Conservation (phyloP, 352 stramenopile species). For the Phytophthora macrochlamydospora region DNA sequence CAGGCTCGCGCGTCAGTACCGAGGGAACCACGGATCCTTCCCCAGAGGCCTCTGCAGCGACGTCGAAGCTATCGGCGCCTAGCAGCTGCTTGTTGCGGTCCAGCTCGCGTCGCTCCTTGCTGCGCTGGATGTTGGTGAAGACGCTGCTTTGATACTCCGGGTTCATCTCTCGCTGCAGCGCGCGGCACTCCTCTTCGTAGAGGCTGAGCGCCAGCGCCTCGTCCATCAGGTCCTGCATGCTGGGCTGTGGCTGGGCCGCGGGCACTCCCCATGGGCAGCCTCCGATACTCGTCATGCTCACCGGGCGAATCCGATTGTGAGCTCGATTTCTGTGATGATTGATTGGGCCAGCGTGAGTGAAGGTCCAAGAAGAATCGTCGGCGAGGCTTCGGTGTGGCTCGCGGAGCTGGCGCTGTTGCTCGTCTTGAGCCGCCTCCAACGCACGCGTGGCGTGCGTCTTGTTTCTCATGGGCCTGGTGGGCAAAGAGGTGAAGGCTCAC, state of each 20-base stretch:
- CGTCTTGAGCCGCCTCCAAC: too few species aligned
- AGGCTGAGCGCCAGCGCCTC: constrained; percentile 66
- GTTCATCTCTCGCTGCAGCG: constrained; percentile 45
- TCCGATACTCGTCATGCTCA: constrained; percentile 18
- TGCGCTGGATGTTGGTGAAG: constrained; percentile 43
- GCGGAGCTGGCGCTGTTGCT: too few species aligned
- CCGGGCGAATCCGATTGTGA: too few species aligned
- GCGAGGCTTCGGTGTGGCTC: too few species aligned
- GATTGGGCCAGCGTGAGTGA: too few species aligned
- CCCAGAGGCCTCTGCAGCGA: constrained; percentile 13
- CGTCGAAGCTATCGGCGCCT: constrained; percentile 48
- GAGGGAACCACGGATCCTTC: constrained; percentile 14
- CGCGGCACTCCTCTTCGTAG: constrained; percentile 62
- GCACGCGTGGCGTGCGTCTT: too few species aligned
- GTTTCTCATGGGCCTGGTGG: too few species aligned
- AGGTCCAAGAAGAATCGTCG: too few species aligned
- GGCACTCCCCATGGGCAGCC: constrained; percentile 31
- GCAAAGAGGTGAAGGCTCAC: too few species aligned
- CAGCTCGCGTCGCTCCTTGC: constrained; percentile 37
- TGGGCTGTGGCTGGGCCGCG: constrained; percentile 24
- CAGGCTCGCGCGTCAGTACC: constrained; percentile 30
- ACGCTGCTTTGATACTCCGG: constrained; percentile 39
- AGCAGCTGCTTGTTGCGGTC: constrained; percentile 41
- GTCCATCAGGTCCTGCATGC: constrained; percentile 76
- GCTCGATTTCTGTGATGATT: too few species aligned